Evolutionary conservation across 345 rosid species (phyloP).

Genomic region (Alliaria petiolata): DNA sequence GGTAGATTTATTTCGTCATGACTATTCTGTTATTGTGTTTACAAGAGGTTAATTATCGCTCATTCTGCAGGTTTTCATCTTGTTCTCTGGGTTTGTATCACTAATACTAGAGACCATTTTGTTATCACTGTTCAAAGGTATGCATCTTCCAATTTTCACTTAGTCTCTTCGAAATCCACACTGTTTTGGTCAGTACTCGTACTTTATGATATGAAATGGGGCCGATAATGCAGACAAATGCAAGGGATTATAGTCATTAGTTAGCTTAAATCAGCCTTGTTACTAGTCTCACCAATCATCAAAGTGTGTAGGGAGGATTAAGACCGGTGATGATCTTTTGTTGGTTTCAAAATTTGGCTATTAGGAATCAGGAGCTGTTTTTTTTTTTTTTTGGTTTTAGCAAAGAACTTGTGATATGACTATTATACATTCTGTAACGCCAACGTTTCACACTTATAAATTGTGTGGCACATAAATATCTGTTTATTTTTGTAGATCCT

Average conservation of each 20-base stretch:
- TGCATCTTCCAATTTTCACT: conserved; percentile 20
- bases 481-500: conserved; percentile 48
- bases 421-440: not conserved
- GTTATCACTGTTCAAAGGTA: conserved; percentile 72
- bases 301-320: not conserved
- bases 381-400: not conserved
- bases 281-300: not conserved
- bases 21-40: not conserved
- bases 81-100: conserved; percentile 66
- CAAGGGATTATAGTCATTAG: not conserved
- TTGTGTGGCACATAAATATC: not conserved
- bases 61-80: conserved; percentile 74
- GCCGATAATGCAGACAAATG: not conserved
- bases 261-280: not conserved
- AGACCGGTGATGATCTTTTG: not conserved
- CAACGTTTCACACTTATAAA: not conserved
- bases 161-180: conserved; percentile 3
- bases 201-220: not conserved
- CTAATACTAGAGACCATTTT: conserved; percentile 58
- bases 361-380: too few species aligned
- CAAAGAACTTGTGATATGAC: not conserved
- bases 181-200: not conserved
- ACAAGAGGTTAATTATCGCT: not conserved
- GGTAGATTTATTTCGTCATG: not conserved
- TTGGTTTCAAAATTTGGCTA: conserved; percentile 1